phyloP scores from a whole-genome alignment of 768 basidiomycete species.

The Polyporus arcularius region DNA sequence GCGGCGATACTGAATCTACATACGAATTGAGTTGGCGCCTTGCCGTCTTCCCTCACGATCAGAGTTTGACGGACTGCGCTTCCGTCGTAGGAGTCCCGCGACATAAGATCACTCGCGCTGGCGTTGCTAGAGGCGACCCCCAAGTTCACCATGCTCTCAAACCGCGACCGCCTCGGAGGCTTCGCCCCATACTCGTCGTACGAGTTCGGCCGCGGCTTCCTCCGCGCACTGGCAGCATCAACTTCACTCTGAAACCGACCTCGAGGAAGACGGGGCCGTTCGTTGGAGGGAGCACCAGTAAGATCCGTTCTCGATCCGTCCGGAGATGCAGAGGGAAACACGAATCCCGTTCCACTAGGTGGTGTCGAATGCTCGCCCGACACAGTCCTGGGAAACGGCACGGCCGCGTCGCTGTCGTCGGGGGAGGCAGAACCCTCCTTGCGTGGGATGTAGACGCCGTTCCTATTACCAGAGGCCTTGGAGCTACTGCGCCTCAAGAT shows the following conservation, averaged over 20 bases:
- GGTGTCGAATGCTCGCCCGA: conserved; percentile 53
- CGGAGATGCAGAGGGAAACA: conserved; percentile 21
- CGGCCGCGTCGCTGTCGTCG: conserved; percentile 37
- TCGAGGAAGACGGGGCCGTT: conserved; percentile 48
- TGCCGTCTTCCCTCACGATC: conserved; percentile 80
- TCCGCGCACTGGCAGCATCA: conserved; percentile 53
- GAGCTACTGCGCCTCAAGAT: conserved; percentile 61
- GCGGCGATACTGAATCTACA: conserved; percentile 36
- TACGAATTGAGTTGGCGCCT: conserved; percentile 78
- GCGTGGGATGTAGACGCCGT: conserved; percentile 49
- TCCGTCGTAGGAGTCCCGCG: conserved; percentile 65
- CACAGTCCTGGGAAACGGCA: conserved; percentile 67
- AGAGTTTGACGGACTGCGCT: conserved; percentile 66
- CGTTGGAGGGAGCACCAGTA: conserved; percentile 12
- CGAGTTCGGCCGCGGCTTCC: conserved; percentile 62
- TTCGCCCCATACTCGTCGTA: conserved; percentile 65
- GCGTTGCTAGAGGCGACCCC: conserved; percentile 51
- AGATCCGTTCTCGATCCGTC: conserved; percentile 21
- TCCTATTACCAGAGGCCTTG: conserved; percentile 46
- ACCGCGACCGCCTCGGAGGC: conserved; percentile 54
- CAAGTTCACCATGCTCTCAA: conserved; percentile 73
- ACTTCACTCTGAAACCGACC: conserved; percentile 77
- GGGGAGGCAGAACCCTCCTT: conserved; percentile 23
- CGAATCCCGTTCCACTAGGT: conserved; percentile 23
- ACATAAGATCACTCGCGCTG: conserved; percentile 66